Conservation (phyloP, 768 basidiomycete species). For the Neoboletus subvelutipes region DNA sequence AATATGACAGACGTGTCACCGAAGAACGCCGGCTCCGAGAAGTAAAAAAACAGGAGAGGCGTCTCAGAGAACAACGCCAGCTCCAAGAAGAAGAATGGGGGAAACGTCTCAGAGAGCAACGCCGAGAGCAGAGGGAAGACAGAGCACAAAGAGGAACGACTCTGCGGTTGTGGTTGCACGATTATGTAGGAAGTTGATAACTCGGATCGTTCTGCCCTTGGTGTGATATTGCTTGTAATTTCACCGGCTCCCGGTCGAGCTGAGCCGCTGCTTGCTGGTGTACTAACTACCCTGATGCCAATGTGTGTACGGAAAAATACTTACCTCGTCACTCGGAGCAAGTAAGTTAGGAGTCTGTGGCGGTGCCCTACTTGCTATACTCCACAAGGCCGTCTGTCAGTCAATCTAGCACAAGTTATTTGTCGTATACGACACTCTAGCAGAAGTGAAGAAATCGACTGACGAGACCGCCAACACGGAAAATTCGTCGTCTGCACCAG, state of each 20-base stretch:
- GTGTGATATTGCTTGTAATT: not conserved
- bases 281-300: no score
- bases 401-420: not conserved
- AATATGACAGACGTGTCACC: no score
- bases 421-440: slow-evolving; percentile 50
- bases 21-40: no score
- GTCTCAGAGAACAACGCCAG: no score
- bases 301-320: no score
- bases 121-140: slow-evolving; percentile 9
- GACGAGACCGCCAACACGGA: slow-evolving; percentile 63
- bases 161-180: slow-evolving; percentile 22
- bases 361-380: not conserved
- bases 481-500: slow-evolving; percentile 84
- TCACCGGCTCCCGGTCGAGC: not conserved
- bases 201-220: not conserved
- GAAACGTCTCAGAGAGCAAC: no score
- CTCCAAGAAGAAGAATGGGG: no score
- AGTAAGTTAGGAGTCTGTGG: no score
- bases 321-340: no score
- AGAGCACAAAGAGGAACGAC: slow-evolving; percentile 1
- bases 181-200: slow-evolving; percentile 21
- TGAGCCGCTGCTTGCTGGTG: no score
- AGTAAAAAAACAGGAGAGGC: no score
- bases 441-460: slow-evolving; percentile 73
- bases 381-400: no score